Evolutionary conservation across 345 rosid species (phyloP), one percentile per base, ranked within the genome.

Genomic region (Gossypium rotundifolium): DNA sequence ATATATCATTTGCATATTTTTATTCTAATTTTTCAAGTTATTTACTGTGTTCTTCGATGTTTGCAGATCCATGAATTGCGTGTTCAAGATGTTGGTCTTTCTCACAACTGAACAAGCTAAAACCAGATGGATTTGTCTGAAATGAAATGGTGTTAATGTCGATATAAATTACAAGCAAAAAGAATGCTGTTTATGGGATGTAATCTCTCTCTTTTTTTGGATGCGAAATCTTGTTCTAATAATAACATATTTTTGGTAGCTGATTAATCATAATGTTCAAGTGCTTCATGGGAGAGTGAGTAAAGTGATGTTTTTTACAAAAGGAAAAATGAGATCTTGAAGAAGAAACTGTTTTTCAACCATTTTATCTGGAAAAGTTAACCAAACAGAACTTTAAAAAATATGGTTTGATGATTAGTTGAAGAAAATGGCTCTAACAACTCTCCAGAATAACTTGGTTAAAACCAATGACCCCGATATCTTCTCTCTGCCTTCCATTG

Each of bases 401-500:
- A 65, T 45, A 12, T 61, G 7, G 27, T 46, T 42, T 61, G 57
- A 51, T 74, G 23, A 7, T 55, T 55, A 20, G 78, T 55, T 71
- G 14, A 62, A 70, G 22, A 51, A 69, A 45, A 44, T 57, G 75
- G 63, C 46, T 64, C 44, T 40, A 44, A 72, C 64, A 7, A 45
- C 57, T 67, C 23, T 16, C 44, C 45, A 25, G 61, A 60, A 48
- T 25, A 73, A 9, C 33, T 71, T 13, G 58, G 40, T 59, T 38
- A 7, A 18, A 14, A 17, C 71, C 65, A 29, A 44, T 23, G 13
- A 33, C 5, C 72, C 77, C 82, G 83, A 61, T 54, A 64, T 74
- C 70, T 44, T 66, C 82, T 78, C 77, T 3, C 25, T 20, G 68
- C 82, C 74, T 65, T 68, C 63, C 71, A 65, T 70, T 57, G 27